Base-by-base conservation (phyloP, 306 rosid genomes). In the Trifolium subterraneum region DNA sequence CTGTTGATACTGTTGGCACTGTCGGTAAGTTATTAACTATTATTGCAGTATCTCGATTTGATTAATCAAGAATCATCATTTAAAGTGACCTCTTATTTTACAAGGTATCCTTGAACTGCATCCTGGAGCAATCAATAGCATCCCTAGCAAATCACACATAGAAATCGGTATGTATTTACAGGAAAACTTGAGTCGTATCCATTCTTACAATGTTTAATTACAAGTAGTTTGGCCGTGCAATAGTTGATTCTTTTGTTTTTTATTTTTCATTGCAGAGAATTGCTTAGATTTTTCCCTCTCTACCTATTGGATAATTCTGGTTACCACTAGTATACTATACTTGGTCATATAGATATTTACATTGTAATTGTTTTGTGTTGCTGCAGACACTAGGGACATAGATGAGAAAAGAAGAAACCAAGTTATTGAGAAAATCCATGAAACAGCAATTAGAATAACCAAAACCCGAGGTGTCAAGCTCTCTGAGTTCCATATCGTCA, bases 121-220 rank as follows among this genome's bases (percentile, higher is more conserved):
- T 78, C 98, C 97, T 27, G 96, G 97, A 75, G 98, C 96, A 86
- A 90, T 94, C 77, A 94, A 94, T 86, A 94, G 97, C 82, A 94
- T 91, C 82, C 97, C 98, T 33, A 90, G 98, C 85, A 88, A 88
- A 84, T 83, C 96, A 15, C 96, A 88, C 87, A 47, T 94, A 19
- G 95, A 90, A 86, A 92, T 94, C 15, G 99, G 99, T 94, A 84
- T 35, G 85, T 68, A 35, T 85, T 56, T 68, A 51, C 10, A 10
- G 45, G 55, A 67, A 22, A 56, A n/a, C 54, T 63, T 51, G 7
- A 45, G 58, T 65, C 71, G 1, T 59, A 41, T 74, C 70, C 35
- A 22, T 52, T 29, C 11, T 41, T 35, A 36, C 67, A 23, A 70
- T 83, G 68, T 11, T 76, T 12, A 35, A 8, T 56, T 38, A 68